Base-by-base conservation (phyloP, 164 flowering plant species). In the Vitis labrusca region DNA sequence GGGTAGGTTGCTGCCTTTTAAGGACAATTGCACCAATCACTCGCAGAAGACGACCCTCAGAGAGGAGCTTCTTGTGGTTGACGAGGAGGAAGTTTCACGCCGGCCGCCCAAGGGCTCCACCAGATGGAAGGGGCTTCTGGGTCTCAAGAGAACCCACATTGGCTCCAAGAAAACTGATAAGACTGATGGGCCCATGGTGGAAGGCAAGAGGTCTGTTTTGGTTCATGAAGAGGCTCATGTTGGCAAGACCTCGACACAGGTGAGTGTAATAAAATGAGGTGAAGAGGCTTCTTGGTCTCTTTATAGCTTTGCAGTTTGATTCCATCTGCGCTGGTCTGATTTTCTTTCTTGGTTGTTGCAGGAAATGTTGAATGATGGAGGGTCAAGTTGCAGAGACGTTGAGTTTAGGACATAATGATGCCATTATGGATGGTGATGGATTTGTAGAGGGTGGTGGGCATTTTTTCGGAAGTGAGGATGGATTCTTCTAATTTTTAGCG, bases 1-100 rank as follows among this genome's bases (percentile, higher is more conserved):
- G 79, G 94, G 93, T 0, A 79, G 80, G 76, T 71, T 88, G 68
- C 61, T 90, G 65, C 93, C 94, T 1, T 80, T 79, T 71, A 91
- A 82, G 77, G 88, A 84, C n/a, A 80, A 75, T 29, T 37, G 74
- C 71, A 76, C 56, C 59, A 77, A 67, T 50, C 76, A 76, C 68
- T 56, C 61, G 69, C 81, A 72, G 69, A 78, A 78, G 75, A 78
- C 71, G 61, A 85, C 89, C 0, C 74, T 87, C 57, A 82, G 87
- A 61, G 94, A 89, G 52, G 91, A 86, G 70, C 91, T 88, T 37
- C 85, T 83, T 23, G 73, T 57, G 1, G 85, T 73, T n/a, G 76
- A 72, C 1, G 84, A 77, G 3, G 77, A 66, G 14, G 79, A 71
- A 47, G 70, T 68, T 2, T 68, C 79, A 2, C 54, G 73, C 2